Percentiles rank a stretch among this genome's conserved stretches.
Conservation (phyloP, 495 filamentous ascomycete genomes). For the Tetracladium marchalianum region DNA sequence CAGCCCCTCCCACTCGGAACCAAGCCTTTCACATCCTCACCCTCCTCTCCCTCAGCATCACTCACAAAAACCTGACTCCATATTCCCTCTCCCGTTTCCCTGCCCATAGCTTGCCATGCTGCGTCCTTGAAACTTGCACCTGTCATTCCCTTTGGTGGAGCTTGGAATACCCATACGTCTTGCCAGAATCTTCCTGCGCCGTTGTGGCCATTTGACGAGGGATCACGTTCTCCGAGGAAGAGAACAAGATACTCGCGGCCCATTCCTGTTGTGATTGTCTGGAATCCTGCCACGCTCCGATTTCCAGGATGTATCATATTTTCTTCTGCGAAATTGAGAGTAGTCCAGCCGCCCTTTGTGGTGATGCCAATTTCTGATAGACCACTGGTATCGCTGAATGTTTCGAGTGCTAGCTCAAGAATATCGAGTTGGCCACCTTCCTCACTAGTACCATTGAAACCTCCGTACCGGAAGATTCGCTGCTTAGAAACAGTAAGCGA, state of each 20-base stretch:
- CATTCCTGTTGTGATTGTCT: conserved; percentile 36
- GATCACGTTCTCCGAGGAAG: conserved; percentile 56
- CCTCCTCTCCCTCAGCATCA: conserved; percentile 27
- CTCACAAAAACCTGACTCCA: conserved; percentile 41
- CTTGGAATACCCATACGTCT: conserved; percentile 69
- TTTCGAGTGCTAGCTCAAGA: conserved; percentile 36
- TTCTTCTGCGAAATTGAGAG: conserved; percentile 15
- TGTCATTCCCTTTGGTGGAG: conserved; percentile 39
- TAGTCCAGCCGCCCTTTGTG: conserved; percentile 14
- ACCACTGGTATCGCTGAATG: conserved; percentile 17
- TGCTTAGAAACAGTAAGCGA: conserved; percentile 46
- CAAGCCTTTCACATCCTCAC: conserved; percentile 12
- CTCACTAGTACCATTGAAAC: conserved; percentile 56
- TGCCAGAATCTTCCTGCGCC: conserved; percentile 57
- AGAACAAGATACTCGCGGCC: conserved; percentile 53
- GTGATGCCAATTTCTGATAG: conserved; percentile 5
- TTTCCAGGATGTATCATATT: conserved; percentile 22
- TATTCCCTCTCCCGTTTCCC: conserved; percentile 37
- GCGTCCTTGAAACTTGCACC: conserved; percentile 42
- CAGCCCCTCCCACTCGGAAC: conserved; percentile 35
- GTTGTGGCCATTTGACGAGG: conserved; percentile 50
- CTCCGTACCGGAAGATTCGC: conserved; percentile 61
- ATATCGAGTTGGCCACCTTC: conserved; percentile 58
- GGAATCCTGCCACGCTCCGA: conserved; percentile 34
- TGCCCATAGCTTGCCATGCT: conserved; percentile 40